Base-by-base conservation (phyloP, 1,284 basidiomycete genomes). In the Leucocoprinus gongylophorus region DNA sequence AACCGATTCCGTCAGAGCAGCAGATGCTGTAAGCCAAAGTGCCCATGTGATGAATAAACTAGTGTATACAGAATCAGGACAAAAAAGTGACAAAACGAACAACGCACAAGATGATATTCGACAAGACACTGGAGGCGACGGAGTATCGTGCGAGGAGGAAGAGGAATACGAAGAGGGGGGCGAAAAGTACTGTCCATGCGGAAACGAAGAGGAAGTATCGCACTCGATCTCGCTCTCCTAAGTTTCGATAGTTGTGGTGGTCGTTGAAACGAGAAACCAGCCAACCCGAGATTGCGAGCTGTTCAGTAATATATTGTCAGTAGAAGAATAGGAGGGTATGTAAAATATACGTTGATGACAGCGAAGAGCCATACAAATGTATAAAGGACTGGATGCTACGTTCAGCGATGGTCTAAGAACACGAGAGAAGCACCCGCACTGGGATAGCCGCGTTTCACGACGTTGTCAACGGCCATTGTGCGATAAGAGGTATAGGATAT, bases 211-310 rank as follows among this genome's bases (percentile, higher is more conserved):
- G 72, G 49, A 85, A 67, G 68, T 80, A 88, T 43, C 78, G 74
- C 7, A 81, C 77, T 37, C 83, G 74, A 61, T 83, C 80, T 45
- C 77, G 76, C 55, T 83, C 77, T 32, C 71, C 63, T 17, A 57
- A 57, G 51, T 60, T 74, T 53, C 69, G 71, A 63, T 70, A 79
- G 68, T 85, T 77, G 66, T 80, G 72, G 57, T 76, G 68, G 29
- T 59, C 48, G 62, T 81, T 78, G 67, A 76, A 88, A 48, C 68
- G 71, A 9, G 80, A 67, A 10, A 74, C 73, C 38, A 90, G 74
- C 79, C 83, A 90, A 23, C 85, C 79, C 5, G 85, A 75, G 55
- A 88, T 76, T 17, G 79, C 68, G 55, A 87, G 72, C 83, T 86
- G 56, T 10, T 10, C 30, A 17, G 38, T n/a, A 18, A 33, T 47